These are phyloP conservation scores for Fusarium floridanum DNA, from an alignment of 2,329 filamentous ascomycete genomes.

Conservation along the genomic window DNA sequence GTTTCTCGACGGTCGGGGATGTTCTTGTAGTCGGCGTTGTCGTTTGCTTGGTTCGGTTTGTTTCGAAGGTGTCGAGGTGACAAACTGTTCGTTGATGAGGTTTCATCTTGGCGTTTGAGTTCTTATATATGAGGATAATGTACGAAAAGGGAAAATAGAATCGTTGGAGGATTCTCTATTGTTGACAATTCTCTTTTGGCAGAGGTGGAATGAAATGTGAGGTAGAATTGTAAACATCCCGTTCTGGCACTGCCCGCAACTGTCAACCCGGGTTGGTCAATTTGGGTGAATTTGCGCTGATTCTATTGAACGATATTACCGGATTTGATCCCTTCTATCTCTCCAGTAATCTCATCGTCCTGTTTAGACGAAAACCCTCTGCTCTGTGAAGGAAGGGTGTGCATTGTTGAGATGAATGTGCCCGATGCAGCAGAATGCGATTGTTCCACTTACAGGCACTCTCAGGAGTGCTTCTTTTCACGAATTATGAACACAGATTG, in stretches of 20 bases:
- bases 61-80: background rate
- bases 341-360: background rate
- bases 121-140: background rate
- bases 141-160: background rate
- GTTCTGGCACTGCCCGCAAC: background rate
- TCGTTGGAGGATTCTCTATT: background rate
- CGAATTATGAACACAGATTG: background rate
- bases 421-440: background rate
- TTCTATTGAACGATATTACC: background rate
- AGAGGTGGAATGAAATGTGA: background rate
- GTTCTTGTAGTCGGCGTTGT: background rate
- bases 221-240: background rate
- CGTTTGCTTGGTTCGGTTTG: background rate
- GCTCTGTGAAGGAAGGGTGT: background rate
- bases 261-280: background rate
- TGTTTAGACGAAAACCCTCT: background rate
- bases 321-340: background rate
- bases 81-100: background rate
- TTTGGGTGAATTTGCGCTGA: background rate
- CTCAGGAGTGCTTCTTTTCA: accelerated
- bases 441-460: background rate
- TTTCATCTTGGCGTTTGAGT: background rate
- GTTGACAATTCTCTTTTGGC: background rate
- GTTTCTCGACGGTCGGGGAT: background rate
- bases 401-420: background rate